Conservation (phyloP, 495 filamentous ascomycete genomes). For the Aspergillus affinis region DNA sequence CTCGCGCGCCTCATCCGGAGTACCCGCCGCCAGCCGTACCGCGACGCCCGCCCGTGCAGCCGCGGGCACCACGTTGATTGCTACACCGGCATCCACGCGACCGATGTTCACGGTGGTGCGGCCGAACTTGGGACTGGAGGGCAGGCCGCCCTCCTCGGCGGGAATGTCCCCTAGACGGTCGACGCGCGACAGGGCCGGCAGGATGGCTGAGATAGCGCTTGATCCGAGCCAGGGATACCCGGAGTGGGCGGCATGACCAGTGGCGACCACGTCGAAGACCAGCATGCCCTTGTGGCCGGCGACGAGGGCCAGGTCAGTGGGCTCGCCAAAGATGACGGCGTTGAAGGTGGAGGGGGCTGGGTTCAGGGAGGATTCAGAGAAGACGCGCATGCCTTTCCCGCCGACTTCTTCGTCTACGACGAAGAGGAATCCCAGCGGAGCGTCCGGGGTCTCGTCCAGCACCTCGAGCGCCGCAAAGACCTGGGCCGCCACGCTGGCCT, state of each 20-base stretch:
- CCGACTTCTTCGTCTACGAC: constrained; percentile 84
- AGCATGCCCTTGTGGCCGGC: constrained; percentile 87
- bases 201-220: constrained; percentile 72
- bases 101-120: constrained; percentile 89
- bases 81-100: constrained; percentile 74
- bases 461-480: constrained; percentile 66
- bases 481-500: constrained; percentile 81
- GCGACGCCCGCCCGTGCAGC: constrained; percentile 64
- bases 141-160: constrained; percentile 54
- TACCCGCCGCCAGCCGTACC: constrained; percentile 73
- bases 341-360: constrained; percentile 44
- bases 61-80: constrained; percentile 82
- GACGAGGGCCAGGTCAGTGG: constrained; percentile 82
- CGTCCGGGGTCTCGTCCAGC: constrained; percentile 40
- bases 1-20: constrained; percentile 50
- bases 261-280: constrained; percentile 58
- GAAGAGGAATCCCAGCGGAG: constrained; percentile 70
- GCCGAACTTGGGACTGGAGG: constrained; percentile 72
- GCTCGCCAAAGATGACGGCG: constrained; percentile 85
- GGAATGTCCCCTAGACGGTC: constrained; percentile 52
- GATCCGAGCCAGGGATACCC: constrained; percentile 87
- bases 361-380: constrained; percentile 43
- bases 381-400: constrained; percentile 78
- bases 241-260: constrained; percentile 79
- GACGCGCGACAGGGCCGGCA: constrained; percentile 64